Base-by-base conservation (phyloP, 495 filamentous ascomycete genomes). In the Wilcoxina mikolae region DNA sequence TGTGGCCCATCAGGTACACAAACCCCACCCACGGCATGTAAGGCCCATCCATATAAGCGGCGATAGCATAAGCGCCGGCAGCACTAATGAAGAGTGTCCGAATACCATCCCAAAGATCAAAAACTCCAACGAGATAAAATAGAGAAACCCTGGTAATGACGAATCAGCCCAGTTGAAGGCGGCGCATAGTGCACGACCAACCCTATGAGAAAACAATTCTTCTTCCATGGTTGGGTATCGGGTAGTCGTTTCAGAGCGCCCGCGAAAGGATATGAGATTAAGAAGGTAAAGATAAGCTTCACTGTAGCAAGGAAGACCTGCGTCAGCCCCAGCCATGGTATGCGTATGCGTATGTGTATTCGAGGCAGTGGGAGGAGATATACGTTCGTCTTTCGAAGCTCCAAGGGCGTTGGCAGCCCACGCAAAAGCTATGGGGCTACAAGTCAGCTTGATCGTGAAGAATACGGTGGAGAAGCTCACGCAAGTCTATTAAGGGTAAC, bases 21-120 rank as follows among this genome's bases (percentile, higher is more conserved):
- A 98, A 96, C 43, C 80, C 87, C 41, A 95, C 78, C 91, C 91
- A 98, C 71, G 93, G 93, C 91, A 98, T 98, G 69, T 88, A 85
- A 2, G 87, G 85, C n/a, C 87, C 87, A 47, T 85, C 75, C 18
- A 96, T 71, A 65, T 83, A 91, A 60, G 79, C 76, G 49, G 91
- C 82, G 60, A 96, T 94, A 53, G 74, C 71, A 67, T 96, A 96
- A 27, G 85, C 77, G 31, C 78, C 90, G 22, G 73, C 76, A 0
- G 91, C 78, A 61, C 83, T 85, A 60, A 93, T 79, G 29, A 86
- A 64, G 18, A 98, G 68, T 1, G 88, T 94, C 26, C 78, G 76
- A 24, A 93, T 69, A 39, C 91, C 91, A 69, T 72, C 72, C 91
- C 93, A 96, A 50, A 98, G 76, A 60, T 90, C 85, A 70, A 94